phyloP scores from a whole-genome alignment of 2,329 filamentous ascomycete genomes.

The Fusarium temperatum region DNA sequence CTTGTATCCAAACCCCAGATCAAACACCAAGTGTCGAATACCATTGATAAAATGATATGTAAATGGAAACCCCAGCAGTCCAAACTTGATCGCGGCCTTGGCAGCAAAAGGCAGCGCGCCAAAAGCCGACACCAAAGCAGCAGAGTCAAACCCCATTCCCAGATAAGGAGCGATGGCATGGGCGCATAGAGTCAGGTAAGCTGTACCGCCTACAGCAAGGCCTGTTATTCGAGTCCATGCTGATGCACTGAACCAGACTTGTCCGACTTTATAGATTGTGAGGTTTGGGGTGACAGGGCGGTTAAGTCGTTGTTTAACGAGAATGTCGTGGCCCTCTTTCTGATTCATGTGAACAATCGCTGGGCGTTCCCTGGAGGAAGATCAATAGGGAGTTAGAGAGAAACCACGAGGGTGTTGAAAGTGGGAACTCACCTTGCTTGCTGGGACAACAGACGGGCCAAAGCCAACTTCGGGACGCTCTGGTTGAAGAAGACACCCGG shows the following conservation, averaged over 20 bases:
- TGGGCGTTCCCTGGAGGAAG: background rate
- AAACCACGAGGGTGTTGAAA: background rate
- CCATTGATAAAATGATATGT: slow-evolving; percentile 25
- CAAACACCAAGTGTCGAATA: slow-evolving; percentile 21
- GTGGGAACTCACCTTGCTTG: background rate
- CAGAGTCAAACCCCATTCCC: slow-evolving; percentile 5
- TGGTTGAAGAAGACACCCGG: background rate
- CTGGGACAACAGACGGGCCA: slow-evolving; percentile 3
- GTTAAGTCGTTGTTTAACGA: slow-evolving; percentile 13
- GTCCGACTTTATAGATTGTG: slow-evolving; percentile 13
- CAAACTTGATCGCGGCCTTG: slow-evolving; percentile 14
- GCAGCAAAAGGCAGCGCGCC: slow-evolving; percentile 1
- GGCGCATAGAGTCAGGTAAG: slow-evolving; percentile 3
- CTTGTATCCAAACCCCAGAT: slow-evolving; percentile 21
- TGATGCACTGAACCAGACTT: slow-evolving; percentile 26
- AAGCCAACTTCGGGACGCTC: background rate
- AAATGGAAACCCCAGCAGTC: slow-evolving; percentile 16
- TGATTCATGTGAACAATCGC: background rate
- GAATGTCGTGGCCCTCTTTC: slow-evolving; percentile 4
- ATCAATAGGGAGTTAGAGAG: background rate
- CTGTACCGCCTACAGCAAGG: slow-evolving; percentile 6
- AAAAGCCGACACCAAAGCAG: background rate
- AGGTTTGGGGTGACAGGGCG: slow-evolving; percentile 18
- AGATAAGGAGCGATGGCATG: slow-evolving; percentile 10
- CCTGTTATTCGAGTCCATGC: slow-evolving; percentile 28